These are phyloP conservation scores for Dicorynia guianensis DNA, from an alignment of 306 rosid species.

Conservation along the genomic window DNA sequence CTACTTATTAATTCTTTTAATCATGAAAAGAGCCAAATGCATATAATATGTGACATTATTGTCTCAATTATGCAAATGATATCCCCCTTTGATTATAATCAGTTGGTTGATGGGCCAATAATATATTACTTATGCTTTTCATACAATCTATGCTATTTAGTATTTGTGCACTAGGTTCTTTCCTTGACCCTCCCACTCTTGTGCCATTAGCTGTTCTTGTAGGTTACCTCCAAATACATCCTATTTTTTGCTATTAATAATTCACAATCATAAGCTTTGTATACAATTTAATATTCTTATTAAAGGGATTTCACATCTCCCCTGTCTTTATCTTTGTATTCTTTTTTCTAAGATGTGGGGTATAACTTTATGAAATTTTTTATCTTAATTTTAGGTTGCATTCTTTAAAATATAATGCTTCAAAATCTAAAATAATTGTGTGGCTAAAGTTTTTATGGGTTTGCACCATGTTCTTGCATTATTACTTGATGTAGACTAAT, in stretches of 20 bases:
- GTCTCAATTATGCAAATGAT: constrained; percentile 24
- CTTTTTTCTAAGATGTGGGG: constrained; percentile 27
- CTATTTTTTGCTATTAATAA: constrained; percentile 22
- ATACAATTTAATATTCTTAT: constrained; percentile 40
- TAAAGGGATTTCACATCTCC: constrained; percentile 11
- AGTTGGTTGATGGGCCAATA: constrained; percentile 39
- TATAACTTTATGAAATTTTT: neutral
- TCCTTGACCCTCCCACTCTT: constrained; percentile 38
- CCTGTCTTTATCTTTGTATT: constrained; percentile 27
- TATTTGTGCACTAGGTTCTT: constrained; percentile 36
- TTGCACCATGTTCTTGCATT: too few relatives aligned
- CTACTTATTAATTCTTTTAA: constrained; percentile 13
- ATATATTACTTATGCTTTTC: constrained; percentile 24
- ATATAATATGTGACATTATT: constrained; percentile 21
- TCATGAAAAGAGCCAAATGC: constrained; percentile 11
- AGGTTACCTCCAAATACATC: constrained; percentile 30
- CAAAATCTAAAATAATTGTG: neutral
- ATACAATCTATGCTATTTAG: constrained; percentile 31
- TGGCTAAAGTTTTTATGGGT: too few relatives aligned
- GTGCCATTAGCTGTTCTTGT: constrained; percentile 33
- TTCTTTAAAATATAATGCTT: neutral
- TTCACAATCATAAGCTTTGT: constrained; percentile 25
- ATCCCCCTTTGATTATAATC: neutral
- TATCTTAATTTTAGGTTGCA: too few relatives aligned
- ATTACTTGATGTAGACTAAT: too few relatives aligned